Evolutionary conservation across 139 green algal genomes (phyloP).

Genomic region (Picochlorum sp.): DNA sequence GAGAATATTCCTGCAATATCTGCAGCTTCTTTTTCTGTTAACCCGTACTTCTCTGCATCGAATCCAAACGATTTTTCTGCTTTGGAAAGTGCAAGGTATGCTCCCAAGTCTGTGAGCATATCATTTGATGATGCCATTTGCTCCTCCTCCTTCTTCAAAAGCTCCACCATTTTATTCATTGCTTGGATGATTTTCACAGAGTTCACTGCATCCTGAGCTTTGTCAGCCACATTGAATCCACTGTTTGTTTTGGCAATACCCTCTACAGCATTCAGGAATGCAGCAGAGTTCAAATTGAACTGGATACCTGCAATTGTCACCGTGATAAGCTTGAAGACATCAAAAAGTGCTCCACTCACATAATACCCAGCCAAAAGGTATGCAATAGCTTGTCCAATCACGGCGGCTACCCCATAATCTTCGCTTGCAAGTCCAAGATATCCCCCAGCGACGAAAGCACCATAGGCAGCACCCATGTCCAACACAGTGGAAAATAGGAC

Average conservation of each 20-base stretch:
- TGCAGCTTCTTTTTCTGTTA: constrained; percentile 51
- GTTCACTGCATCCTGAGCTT: constrained; percentile 31
- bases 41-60: constrained; percentile 37
- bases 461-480: constrained; percentile 28
- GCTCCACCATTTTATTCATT: constrained; percentile 34
- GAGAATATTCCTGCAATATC: constrained; percentile 54
- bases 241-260: constrained; percentile 17
- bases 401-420: constrained; percentile 8
- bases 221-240: constrained; percentile 31
- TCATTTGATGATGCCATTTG: background rate
- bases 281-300: constrained; percentile 36
- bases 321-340: constrained; percentile 39
- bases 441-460: constrained; percentile 1
- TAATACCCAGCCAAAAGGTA: constrained; percentile 34
- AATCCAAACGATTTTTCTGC: constrained; percentile 61
- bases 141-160: constrained; percentile 27
- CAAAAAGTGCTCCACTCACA: constrained; percentile 32
- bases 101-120: constrained; percentile 58
- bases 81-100: constrained; percentile 60
- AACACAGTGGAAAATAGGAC: constrained; percentile 27
- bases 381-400: constrained; percentile 25
- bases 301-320: constrained; percentile 23
- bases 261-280: constrained; percentile 37
- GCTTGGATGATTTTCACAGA: constrained; percentile 32
- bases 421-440: constrained; percentile 14